Percentiles rank a stretch among this genome's conserved stretches.
Evolutionary conservation across 2,329 filamentous ascomycete species (phyloP).

Genomic region (Pezicula neosporulosa): DNA sequence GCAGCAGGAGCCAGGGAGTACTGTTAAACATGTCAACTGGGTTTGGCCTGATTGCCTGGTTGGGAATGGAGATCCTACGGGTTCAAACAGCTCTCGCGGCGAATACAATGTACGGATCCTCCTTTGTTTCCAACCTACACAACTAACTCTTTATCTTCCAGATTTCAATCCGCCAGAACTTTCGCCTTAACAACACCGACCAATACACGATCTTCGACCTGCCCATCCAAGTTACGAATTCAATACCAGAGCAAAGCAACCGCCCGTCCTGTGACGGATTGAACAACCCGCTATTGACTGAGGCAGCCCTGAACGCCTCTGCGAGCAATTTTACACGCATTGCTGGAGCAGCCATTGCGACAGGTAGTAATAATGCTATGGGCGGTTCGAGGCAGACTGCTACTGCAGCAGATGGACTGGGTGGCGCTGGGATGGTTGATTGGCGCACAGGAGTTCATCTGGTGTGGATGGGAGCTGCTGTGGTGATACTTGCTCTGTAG

Average conservation of each 20-base stretch:
- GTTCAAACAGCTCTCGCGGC: constrained; percentile 46
- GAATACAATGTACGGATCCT: constrained; percentile 50
- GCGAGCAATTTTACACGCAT: constrained; percentile 25
- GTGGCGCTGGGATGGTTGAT: constrained; percentile 23
- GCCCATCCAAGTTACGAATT: constrained; percentile 65
- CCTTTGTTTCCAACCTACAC: background rate
- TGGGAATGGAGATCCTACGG: constrained; percentile 42
- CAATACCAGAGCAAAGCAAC: constrained; percentile 42
- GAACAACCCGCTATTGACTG: constrained; percentile 47
- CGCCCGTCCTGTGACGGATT: constrained; percentile 47
- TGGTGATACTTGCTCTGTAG: constrained; percentile 29
- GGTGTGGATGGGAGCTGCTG: constrained; percentile 29
- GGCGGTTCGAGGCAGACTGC: constrained; percentile 27
- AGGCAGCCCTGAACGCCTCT: constrained; percentile 39
- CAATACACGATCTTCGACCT: constrained; percentile 70
- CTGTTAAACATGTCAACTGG: constrained; percentile 73
- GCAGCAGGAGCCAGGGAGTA: constrained; percentile 59
- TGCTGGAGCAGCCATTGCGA: constrained; percentile 23
- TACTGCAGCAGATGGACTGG: constrained; percentile 30
- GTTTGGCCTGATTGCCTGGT: constrained; percentile 67
- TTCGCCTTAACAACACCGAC: constrained; percentile 59
- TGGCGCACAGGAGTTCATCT: constrained; percentile 31
- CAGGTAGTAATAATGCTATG: constrained; percentile 12
- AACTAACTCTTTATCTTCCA: constrained; percentile 21
- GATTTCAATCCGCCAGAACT: constrained; percentile 70